These are phyloP conservation scores for Blepharisma japonicum DNA, from an alignment of 73 alveolate species.

Conservation along the genomic window DNA sequence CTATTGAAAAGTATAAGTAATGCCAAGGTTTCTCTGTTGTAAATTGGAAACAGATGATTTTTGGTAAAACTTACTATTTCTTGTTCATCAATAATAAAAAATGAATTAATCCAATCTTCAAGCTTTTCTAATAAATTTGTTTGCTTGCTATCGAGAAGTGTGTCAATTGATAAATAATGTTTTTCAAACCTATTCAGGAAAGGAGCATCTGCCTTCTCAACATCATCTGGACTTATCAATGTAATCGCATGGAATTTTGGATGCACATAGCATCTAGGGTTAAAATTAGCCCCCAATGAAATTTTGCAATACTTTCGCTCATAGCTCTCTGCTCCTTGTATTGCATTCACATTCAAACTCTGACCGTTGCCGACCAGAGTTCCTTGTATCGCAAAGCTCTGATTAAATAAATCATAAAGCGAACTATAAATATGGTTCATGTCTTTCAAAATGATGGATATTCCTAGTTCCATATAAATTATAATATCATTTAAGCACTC, in stretches of 20 bases:
- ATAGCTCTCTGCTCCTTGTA: neutral
- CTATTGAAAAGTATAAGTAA: neutral
- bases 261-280: constrained; percentile 16
- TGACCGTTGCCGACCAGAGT: too few relatives aligned
- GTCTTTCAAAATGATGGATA: constrained; percentile 24
- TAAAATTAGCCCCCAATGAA: constrained; percentile 35
- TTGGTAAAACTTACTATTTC: too few relatives aligned
- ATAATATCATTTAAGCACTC: constrained; percentile 24
- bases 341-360: too few relatives aligned
- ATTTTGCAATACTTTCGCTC: constrained; percentile 27
- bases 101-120: too few relatives aligned
- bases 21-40: neutral
- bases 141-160: too few relatives aligned
- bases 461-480: constrained; percentile 33
- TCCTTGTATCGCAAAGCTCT: constrained; percentile 15
- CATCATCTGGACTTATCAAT: neutral
- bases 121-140: too few relatives aligned
- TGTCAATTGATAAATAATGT: neutral
- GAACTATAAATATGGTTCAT: constrained; percentile 35
- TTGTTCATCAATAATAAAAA: too few relatives aligned
- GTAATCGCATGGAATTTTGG: constrained; percentile 1
- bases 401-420: constrained; percentile 37
- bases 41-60: constrained; percentile 9
- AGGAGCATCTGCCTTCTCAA: neutral
- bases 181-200: constrained; percentile 20